Conservation (phyloP, 306 rosid species). For the Cucumis hystrix region DNA sequence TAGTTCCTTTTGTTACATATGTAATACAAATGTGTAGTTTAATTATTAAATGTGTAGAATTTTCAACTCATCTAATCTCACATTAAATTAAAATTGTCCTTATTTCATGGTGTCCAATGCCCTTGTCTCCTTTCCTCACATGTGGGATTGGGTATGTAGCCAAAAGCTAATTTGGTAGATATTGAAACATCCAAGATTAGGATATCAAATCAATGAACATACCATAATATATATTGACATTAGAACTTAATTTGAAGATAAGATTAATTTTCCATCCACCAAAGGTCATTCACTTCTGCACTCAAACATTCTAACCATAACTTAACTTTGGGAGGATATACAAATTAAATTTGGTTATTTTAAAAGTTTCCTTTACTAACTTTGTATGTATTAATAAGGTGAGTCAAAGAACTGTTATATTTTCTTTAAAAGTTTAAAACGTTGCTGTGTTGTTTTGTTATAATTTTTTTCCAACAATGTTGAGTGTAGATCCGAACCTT, state of each 20-base stretch:
- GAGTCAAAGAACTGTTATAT: too few relatives aligned
- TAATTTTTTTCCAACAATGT: too few relatives aligned
- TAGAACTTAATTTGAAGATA: background rate
- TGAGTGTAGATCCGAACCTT: too few relatives aligned
- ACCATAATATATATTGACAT: background rate
- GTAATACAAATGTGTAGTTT: background rate
- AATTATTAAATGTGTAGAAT: background rate
- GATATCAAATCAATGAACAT: background rate
- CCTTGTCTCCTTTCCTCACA: slow-evolving; percentile 70
- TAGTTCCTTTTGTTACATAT: too few relatives aligned
- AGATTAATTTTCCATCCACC: background rate
- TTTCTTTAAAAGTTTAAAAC: too few relatives aligned
- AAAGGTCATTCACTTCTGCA: too few relatives aligned
- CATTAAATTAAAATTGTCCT: background rate
- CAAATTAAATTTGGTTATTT: too few relatives aligned
- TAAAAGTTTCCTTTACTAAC: too few relatives aligned
- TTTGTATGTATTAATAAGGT: too few relatives aligned
- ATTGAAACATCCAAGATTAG: background rate
- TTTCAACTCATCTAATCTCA: background rate
- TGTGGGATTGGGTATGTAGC: slow-evolving; percentile 27
- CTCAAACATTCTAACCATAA: too few relatives aligned
- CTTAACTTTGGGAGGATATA: too few relatives aligned
- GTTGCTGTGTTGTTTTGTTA: too few relatives aligned
- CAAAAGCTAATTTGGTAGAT: background rate
- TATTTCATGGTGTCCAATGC: background rate